These are phyloP conservation scores for Hymenoscyphus scutula DNA, from an alignment of 2,329 filamentous ascomycete genomes.

Conservation along the genomic window DNA sequence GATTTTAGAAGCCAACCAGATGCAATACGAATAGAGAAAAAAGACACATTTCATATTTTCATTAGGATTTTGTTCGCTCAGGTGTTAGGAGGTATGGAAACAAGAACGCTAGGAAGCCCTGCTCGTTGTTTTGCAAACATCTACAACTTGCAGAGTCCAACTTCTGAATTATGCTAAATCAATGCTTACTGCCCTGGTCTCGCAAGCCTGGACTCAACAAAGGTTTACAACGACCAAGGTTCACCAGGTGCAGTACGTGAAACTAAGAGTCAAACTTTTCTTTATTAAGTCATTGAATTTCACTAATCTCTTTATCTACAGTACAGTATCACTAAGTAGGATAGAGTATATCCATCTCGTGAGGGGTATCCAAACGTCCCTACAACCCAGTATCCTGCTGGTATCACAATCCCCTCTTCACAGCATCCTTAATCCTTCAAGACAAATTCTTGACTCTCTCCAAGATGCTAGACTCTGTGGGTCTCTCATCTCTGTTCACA, in stretches of 20 bases:
- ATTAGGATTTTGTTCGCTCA: too few species aligned
- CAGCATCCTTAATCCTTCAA: conserved; percentile 11
- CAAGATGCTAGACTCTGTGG: conserved; percentile 28
- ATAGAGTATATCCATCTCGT: too few species aligned
- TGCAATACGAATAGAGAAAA: conserved; percentile 12
- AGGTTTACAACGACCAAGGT: too few species aligned
- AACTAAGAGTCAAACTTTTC: too few species aligned
- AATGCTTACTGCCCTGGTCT: too few species aligned
- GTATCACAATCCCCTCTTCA: not conserved
- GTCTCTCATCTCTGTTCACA: conserved; percentile 39
- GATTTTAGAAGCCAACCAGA: conserved; percentile 18
- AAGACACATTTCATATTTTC: conserved; percentile 13
- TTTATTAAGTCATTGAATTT: conserved; percentile 8
- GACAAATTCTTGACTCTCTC: conserved; percentile 27
- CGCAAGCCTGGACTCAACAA: too few species aligned
- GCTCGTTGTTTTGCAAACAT: too few species aligned
- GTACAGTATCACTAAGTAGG: not conserved
- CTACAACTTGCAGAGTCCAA: too few species aligned
- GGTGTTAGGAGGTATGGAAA: not conserved
- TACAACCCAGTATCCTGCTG: conserved; percentile 5
- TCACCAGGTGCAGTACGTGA: too few species aligned
- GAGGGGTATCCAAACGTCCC: conserved; percentile 15
- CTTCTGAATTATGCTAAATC: too few species aligned
- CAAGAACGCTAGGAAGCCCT: too few species aligned
- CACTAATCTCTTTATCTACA: not conserved